Evolutionary conservation across 169 alveolate genomes (phyloP).

Genomic region (Eimeria falciformis): DNA sequence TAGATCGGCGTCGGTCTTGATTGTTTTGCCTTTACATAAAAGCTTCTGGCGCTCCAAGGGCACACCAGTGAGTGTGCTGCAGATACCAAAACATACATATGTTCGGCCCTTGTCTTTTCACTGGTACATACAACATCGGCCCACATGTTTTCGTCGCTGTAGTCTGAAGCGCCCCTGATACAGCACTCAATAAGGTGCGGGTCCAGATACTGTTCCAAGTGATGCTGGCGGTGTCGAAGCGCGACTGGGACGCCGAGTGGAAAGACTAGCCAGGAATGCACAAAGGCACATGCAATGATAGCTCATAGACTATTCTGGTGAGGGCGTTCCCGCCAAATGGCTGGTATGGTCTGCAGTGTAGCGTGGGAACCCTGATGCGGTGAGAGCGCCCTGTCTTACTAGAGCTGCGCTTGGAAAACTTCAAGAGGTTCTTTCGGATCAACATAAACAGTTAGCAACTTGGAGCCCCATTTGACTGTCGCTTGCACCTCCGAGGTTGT

Average conservation of each 20-base stretch:
- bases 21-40: conserved; percentile 89
- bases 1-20: conserved; percentile 89
- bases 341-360: neutral
- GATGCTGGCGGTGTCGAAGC: too few species aligned
- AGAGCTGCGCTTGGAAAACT: conserved; percentile 72
- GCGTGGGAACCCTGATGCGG: neutral
- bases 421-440: conserved; percentile 70
- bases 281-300: too few species aligned
- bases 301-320: neutral
- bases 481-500: conserved; percentile 60
- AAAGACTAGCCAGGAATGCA: too few species aligned
- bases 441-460: conserved; percentile 47
- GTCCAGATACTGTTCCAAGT: too few species aligned
- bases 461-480: conserved; percentile 47
- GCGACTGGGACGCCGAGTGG: too few species aligned
- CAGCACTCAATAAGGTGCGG: too few species aligned
- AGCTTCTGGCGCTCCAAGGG: conserved; percentile 94
- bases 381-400: conserved; percentile 9
- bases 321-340: too few species aligned
- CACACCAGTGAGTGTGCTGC: conserved; percentile 91
- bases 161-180: too few species aligned
- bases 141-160: too few species aligned
- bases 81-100: neutral
- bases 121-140: neutral
- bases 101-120: too few species aligned